Evolutionary conservation across 2,329 filamentous ascomycete species (phyloP).

Genomic region (Fusarium kyushuense): DNA sequence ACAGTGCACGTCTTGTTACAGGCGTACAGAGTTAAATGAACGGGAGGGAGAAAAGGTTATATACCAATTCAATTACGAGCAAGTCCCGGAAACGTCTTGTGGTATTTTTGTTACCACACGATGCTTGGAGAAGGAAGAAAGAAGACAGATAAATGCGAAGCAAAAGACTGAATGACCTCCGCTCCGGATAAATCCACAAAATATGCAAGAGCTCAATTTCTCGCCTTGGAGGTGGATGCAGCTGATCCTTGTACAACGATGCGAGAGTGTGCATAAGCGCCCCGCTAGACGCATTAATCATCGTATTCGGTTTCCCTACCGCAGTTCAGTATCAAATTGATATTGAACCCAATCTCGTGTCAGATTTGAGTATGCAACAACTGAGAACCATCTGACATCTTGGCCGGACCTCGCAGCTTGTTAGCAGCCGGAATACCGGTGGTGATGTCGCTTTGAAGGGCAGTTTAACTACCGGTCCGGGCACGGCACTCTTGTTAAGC

Average conservation of each 20-base stretch:
- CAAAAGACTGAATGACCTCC: slow-evolving; percentile 41
- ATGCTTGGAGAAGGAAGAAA: slow-evolving; percentile 33
- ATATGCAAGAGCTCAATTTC: slow-evolving; percentile 49
- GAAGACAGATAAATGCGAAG: slow-evolving; percentile 35
- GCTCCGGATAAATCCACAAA: slow-evolving; percentile 49
- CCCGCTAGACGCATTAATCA: slow-evolving; percentile 31
- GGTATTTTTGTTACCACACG: slow-evolving; percentile 37
- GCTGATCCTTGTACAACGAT: slow-evolving; percentile 42
- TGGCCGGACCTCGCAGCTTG: slow-evolving; percentile 3
- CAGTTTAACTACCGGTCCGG: slow-evolving; percentile 13
- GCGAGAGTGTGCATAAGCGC: slow-evolving; percentile 3
- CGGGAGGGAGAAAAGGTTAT: slow-evolving; percentile 38
- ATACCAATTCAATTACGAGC: slow-evolving; percentile 44
- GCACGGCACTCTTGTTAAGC: not conserved
- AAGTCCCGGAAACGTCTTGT: slow-evolving; percentile 38
- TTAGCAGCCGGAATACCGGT: slow-evolving; percentile 6
- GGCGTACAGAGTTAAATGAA: slow-evolving; percentile 24
- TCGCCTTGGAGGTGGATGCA: slow-evolving; percentile 31
- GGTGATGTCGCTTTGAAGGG: not conserved
- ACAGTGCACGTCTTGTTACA: slow-evolving; percentile 35
- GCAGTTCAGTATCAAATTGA: not conserved
- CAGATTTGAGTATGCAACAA: slow-evolving; percentile 24
- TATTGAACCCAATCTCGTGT: not conserved
- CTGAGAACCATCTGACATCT: not conserved
- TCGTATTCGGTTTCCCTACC: slow-evolving; percentile 27